A percentile compares a stretch with the other conserved stretches of the same genome.
phyloP scores from a whole-genome alignment of 2,329 filamentous ascomycete species.

The Verticillium dahliae region DNA sequence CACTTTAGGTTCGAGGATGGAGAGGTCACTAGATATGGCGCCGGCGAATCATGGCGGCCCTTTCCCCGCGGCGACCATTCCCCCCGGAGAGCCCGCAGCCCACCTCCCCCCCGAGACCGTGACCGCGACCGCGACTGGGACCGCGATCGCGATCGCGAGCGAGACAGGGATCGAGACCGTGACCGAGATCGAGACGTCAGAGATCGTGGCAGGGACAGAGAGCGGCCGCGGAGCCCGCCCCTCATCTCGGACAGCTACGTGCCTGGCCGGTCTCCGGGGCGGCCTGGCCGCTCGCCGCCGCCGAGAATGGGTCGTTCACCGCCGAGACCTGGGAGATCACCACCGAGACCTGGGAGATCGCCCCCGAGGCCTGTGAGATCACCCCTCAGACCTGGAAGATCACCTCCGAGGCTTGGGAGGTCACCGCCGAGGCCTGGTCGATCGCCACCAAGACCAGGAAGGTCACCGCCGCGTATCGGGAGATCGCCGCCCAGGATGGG shows the following conservation, averaged over 20 bases:
- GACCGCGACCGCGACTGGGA: conserved; percentile 4
- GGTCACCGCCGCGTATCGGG: neutral
- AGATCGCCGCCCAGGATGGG: neutral
- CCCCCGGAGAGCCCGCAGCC: conserved; percentile 27
- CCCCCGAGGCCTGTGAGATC: neutral
- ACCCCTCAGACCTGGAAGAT: neutral
- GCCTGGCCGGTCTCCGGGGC: conserved; percentile 33
- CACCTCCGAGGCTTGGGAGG: neutral
- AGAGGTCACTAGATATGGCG: conserved; percentile 55
- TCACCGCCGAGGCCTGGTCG: neutral
- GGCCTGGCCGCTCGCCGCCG: conserved; percentile 10
- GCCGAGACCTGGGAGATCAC: neutral
- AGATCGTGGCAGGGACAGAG: conserved; percentile 16
- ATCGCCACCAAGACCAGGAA: neutral
- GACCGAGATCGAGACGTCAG: conserved; percentile 13
- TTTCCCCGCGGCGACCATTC: conserved; percentile 43
- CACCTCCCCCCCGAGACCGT: conserved; percentile 12
- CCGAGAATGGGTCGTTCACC: neutral
- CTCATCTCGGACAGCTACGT: conserved; percentile 39
- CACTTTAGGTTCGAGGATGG: conserved; percentile 49
- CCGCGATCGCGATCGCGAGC: conserved; percentile 6
- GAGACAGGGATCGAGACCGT: conserved; percentile 7
- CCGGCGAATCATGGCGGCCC: conserved; percentile 55
- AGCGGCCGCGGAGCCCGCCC: conserved; percentile 21
- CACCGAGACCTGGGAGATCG: neutral